phyloP scores from a whole-genome alignment of 2,329 filamentous ascomycete genomes.

The Aureobasidium sp. region DNA sequence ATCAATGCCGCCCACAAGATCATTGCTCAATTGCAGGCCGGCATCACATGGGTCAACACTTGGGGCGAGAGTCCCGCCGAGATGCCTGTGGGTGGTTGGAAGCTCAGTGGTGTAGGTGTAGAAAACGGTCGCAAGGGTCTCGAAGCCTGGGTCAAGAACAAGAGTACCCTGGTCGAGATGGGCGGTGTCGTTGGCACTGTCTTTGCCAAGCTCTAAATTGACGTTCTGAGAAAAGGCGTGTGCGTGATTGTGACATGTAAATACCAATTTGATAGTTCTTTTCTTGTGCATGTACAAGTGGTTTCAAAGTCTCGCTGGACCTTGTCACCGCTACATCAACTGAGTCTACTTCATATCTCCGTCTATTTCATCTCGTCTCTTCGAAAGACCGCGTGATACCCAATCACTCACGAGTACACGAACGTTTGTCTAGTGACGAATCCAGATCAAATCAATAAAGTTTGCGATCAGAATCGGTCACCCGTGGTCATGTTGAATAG shows the following conservation, averaged over 20 bases:
- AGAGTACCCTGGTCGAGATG: slow-evolving; percentile 82
- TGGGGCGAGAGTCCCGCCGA: slow-evolving; percentile 90
- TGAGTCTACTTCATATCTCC: too few relatives aligned
- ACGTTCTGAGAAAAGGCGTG: not conserved
- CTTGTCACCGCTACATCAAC: too few relatives aligned
- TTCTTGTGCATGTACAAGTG: not conserved
- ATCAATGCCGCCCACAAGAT: slow-evolving; percentile 66
- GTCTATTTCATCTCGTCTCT: too few relatives aligned
- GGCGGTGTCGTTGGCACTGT: slow-evolving; percentile 61
- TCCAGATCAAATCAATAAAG: too few relatives aligned
- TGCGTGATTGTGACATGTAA: not conserved
- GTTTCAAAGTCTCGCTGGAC: not conserved
- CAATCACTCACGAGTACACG: too few relatives aligned
- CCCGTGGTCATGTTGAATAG: too few relatives aligned
- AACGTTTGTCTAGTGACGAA: too few relatives aligned
- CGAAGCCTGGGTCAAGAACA: slow-evolving; percentile 75
- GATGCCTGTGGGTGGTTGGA: slow-evolving; percentile 91
- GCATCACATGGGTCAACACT: slow-evolving; percentile 87
- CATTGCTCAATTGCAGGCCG: slow-evolving; percentile 63
- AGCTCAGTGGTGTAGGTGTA: slow-evolving; percentile 77
- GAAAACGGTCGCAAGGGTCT: slow-evolving; percentile 78
- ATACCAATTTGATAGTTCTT: not conserved
- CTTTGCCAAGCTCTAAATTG: slow-evolving; percentile 53
- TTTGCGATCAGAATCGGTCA: too few relatives aligned
- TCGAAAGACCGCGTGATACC: too few relatives aligned